A percentile compares a stretch with the other conserved stretches of the same genome.
Conservation (phyloP, 73 alveolate genomes). For the Stentor coeruleus region DNA sequence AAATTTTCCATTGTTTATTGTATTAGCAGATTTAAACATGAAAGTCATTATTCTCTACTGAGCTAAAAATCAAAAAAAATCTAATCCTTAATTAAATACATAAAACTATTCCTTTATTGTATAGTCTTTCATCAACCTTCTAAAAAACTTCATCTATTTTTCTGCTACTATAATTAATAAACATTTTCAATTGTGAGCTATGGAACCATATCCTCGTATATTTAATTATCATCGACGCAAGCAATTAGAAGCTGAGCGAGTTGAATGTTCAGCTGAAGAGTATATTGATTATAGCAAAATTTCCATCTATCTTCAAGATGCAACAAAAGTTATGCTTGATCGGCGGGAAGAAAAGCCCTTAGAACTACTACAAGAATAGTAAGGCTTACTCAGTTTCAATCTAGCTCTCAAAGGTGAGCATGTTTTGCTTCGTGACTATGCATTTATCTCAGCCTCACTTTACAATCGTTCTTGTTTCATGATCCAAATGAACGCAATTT, state of each 20-base stretch:
- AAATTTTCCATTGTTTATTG: too few relatives aligned
- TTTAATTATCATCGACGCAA: neutral
- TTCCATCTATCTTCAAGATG: slow-evolving; percentile 56
- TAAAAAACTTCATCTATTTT: too few relatives aligned
- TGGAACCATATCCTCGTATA: slow-evolving; percentile 21
- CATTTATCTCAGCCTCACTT: slow-evolving; percentile 61
- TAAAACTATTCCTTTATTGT: too few relatives aligned
- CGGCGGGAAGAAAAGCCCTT: slow-evolving; percentile 69
- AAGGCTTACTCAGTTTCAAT: slow-evolving; percentile 27
- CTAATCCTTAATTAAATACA: too few relatives aligned
- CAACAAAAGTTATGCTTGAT: slow-evolving; percentile 57
- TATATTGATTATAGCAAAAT: slow-evolving; percentile 58
- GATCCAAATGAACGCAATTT: slow-evolving; percentile 49
- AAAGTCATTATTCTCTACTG: too few relatives aligned
- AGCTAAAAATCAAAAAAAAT: too few relatives aligned
- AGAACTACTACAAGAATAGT: slow-evolving; percentile 52
- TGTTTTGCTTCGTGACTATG: slow-evolving; percentile 57
- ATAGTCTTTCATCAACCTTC: too few relatives aligned
- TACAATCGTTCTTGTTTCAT: slow-evolving; percentile 66
- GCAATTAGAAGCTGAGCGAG: slow-evolving; percentile 35
- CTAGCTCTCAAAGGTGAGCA: slow-evolving; percentile 71
- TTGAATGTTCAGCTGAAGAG: slow-evolving; percentile 50
- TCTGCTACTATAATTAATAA: too few relatives aligned
- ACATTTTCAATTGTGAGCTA: too few relatives aligned
- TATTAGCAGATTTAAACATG: too few relatives aligned